phyloP scores from a whole-genome alignment of 2,329 filamentous ascomycete genomes.

The Ilyonectria robusta region DNA sequence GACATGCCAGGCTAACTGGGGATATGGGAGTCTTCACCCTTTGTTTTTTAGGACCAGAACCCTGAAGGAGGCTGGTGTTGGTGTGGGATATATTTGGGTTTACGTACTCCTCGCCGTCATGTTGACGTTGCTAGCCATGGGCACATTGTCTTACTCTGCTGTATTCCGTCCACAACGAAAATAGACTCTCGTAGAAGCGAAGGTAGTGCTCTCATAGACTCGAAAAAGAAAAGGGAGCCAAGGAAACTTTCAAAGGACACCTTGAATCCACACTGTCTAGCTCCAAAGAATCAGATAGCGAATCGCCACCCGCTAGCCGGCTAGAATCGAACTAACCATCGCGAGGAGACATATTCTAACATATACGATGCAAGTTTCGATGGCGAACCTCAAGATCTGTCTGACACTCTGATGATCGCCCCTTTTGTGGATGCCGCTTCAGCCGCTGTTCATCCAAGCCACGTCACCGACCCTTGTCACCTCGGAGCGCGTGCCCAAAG shows the following conservation, averaged over 20 bases:
- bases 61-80: neutral
- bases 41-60: conserved; percentile 11
- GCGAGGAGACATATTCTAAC: too few species aligned
- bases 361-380: neutral
- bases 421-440: neutral
- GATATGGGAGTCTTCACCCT: conserved; percentile 10
- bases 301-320: too few species aligned
- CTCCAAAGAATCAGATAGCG: too few species aligned
- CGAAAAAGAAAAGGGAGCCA: neutral
- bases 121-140: neutral
- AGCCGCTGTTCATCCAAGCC: neutral
- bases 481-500: too few species aligned
- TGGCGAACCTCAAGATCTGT: neutral
- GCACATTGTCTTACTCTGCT: neutral
- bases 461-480: neutral
- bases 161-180: neutral
- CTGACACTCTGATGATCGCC: neutral
- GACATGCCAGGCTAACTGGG: neutral
- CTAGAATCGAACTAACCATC: too few species aligned
- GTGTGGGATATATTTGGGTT: conserved; percentile 9
- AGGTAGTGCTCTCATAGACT: too few species aligned
- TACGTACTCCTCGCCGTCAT: conserved; percentile 1
- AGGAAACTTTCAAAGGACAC: neutral
- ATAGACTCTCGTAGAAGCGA: too few species aligned
- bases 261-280: too few species aligned